Evolutionary conservation across 2,329 filamentous ascomycete species (phyloP).

Genomic region (Aspergillus pseudonomiae): DNA sequence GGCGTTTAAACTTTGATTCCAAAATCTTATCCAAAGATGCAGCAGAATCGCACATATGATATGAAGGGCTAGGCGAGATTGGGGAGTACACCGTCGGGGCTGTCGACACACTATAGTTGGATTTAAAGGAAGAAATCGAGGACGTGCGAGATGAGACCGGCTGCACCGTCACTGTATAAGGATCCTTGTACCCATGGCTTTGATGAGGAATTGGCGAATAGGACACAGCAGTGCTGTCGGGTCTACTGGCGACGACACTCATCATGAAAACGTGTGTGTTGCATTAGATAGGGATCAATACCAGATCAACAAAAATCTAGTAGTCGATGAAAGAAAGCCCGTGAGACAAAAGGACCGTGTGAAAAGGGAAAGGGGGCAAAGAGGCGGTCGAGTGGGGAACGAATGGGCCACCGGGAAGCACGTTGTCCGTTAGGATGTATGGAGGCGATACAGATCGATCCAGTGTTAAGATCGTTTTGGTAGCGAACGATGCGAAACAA

Average conservation of each 20-base stretch:
- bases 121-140: slow-evolving; percentile 42
- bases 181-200: slow-evolving; percentile 32
- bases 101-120: slow-evolving; percentile 41
- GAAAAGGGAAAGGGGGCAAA: slow-evolving; percentile 11
- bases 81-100: slow-evolving; percentile 43
- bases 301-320: slow-evolving; percentile 4
- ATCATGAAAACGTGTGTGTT: slow-evolving; percentile 31
- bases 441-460: background rate
- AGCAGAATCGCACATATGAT: slow-evolving; percentile 42
- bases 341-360: slow-evolving; percentile 15
- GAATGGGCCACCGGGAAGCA: slow-evolving; percentile 9
- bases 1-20: slow-evolving; percentile 44
- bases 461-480: background rate
- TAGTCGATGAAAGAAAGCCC: slow-evolving; percentile 4
- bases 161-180: slow-evolving; percentile 34
- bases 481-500: slow-evolving; percentile 3
- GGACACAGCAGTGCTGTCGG: slow-evolving; percentile 37
- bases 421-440: slow-evolving; percentile 4
- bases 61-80: slow-evolving; percentile 39
- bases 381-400: slow-evolving; percentile 14
- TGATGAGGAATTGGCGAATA: slow-evolving; percentile 32
- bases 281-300: slow-evolving; percentile 21
- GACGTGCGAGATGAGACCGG: slow-evolving; percentile 36
- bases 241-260: slow-evolving; percentile 45
- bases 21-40: slow-evolving; percentile 37